A percentile compares a stretch with the other conserved stretches of the same genome.
Evolutionary conservation across 768 basidiomycete genomes (phyloP).

Genomic region (Suillus discolor): DNA sequence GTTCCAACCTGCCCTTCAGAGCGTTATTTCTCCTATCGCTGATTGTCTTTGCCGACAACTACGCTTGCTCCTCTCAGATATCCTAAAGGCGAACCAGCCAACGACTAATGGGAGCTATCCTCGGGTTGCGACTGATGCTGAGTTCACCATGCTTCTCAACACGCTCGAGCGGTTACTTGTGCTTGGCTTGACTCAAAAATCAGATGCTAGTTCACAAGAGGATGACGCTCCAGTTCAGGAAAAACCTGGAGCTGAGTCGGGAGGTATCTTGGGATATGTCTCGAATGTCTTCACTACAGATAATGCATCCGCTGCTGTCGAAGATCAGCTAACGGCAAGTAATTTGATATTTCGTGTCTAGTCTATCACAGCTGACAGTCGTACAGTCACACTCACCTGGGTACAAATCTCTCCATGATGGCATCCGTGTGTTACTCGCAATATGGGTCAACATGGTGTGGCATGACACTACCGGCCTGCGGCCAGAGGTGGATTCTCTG

Average conservation of each 20-base stretch:
- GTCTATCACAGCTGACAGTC: slow-evolving; percentile 9
- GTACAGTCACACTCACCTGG: slow-evolving; percentile 66
- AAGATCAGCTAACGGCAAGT: slow-evolving; percentile 63
- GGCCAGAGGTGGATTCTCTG: slow-evolving; percentile 68
- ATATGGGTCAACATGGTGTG: slow-evolving; percentile 70
- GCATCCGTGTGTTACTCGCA: slow-evolving; percentile 74
- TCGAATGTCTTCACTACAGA: slow-evolving; percentile 90
- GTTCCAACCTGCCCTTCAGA: slow-evolving; percentile 71
- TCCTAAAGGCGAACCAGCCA: slow-evolving; percentile 44
- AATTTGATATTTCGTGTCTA: neutral
- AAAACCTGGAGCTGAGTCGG: slow-evolving; percentile 53
- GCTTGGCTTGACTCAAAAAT: slow-evolving; percentile 64
- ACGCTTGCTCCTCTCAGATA: slow-evolving; percentile 54
- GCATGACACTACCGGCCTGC: slow-evolving; percentile 46
- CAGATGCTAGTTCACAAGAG: slow-evolving; percentile 51
- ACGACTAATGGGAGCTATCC: slow-evolving; percentile 44
- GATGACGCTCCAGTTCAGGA: slow-evolving; percentile 58
- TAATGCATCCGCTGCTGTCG: slow-evolving; percentile 42
- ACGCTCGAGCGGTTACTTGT: slow-evolving; percentile 81
- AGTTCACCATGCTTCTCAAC: slow-evolving; percentile 82
- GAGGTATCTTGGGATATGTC: slow-evolving; percentile 85
- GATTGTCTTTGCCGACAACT: slow-evolving; percentile 81
- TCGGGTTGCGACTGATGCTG: slow-evolving; percentile 70
- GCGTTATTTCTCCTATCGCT: slow-evolving; percentile 70
- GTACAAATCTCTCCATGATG: slow-evolving; percentile 77